Evolutionary conservation across 306 rosid species (phyloP).

Genomic region (Castanopsis chinensis): DNA sequence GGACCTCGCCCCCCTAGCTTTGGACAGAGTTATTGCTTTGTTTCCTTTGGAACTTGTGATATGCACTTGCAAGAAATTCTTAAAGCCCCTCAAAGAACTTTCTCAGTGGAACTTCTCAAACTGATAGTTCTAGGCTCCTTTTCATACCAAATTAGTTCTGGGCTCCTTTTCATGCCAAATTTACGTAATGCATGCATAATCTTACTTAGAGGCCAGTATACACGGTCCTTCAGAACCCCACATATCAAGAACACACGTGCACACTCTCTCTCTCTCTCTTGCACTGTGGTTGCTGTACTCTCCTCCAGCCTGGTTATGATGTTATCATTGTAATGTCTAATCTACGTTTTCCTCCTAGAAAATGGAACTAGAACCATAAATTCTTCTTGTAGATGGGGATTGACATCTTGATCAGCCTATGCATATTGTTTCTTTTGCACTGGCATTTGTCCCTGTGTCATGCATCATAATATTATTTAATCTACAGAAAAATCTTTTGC

Average conservation of each 20-base stretch:
- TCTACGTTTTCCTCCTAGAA: not conserved
- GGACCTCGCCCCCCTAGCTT: not conserved
- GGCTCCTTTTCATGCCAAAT: not conserved
- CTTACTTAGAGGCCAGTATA: not conserved
- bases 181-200: not conserved
- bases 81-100: not conserved
- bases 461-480: not conserved
- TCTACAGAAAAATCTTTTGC: not conserved
- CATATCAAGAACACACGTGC: not conserved
- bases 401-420: not conserved
- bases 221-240: not conserved
- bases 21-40: not conserved
- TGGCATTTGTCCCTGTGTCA: not conserved
- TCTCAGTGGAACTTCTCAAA: not conserved
- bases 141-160: too few species aligned
- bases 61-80: not conserved
- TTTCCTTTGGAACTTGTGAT: not conserved
- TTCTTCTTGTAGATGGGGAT: not conserved
- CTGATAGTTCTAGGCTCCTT: not conserved
- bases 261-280: not conserved
- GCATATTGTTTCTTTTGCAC: not conserved
- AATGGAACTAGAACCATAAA: not conserved
- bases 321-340: not conserved
- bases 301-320: not conserved
- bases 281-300: not conserved